These are phyloP conservation scores for Solanum habrochaites DNA, from an alignment of 257 asterid genomes.

Conservation along the genomic window DNA sequence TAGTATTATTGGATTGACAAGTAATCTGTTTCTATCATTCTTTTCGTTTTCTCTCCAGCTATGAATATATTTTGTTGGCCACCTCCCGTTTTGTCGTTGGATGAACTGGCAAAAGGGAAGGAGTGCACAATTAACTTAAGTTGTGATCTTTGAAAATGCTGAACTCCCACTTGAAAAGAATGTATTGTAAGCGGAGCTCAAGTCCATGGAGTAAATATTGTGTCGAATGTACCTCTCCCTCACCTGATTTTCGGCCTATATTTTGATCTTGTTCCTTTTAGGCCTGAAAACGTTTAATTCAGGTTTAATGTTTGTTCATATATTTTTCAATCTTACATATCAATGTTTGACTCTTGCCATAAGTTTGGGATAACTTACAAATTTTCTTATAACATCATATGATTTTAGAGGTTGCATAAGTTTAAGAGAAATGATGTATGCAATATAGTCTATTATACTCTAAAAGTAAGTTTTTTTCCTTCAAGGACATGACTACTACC, in stretches of 20 bases:
- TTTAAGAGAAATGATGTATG: too few relatives aligned
- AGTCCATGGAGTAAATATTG: conserved; percentile 17
- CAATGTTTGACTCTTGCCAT: too few relatives aligned
- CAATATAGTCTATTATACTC: too few relatives aligned
- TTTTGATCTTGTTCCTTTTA: neutral
- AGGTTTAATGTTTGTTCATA: neutral
- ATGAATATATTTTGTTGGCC: conserved; percentile 18
- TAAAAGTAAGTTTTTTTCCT: too few relatives aligned
- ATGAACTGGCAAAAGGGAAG: conserved; percentile 16
- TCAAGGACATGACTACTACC: too few relatives aligned
- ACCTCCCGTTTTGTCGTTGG: conserved; percentile 3
- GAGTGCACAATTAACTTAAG: conserved; percentile 9
- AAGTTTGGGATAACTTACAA: neutral
- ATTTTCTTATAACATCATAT: too few relatives aligned
- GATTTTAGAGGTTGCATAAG: too few relatives aligned
- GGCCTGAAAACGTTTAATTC: too few relatives aligned
- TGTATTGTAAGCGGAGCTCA: conserved; percentile 25
- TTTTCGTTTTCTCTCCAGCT: conserved; percentile 9
- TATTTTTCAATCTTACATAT: neutral
- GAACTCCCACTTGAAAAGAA: conserved; percentile 19
- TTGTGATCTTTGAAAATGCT: conserved; percentile 11
- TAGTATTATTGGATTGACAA: conserved; percentile 13
- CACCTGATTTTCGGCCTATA: neutral
- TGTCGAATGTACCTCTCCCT: neutral
- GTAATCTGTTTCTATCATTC: conserved; percentile 12